Evolutionary conservation across 2,329 filamentous ascomycete genomes (phyloP), one percentile per base, ranked within the genome.

Genomic region (Neoarthrinium moseri): DNA sequence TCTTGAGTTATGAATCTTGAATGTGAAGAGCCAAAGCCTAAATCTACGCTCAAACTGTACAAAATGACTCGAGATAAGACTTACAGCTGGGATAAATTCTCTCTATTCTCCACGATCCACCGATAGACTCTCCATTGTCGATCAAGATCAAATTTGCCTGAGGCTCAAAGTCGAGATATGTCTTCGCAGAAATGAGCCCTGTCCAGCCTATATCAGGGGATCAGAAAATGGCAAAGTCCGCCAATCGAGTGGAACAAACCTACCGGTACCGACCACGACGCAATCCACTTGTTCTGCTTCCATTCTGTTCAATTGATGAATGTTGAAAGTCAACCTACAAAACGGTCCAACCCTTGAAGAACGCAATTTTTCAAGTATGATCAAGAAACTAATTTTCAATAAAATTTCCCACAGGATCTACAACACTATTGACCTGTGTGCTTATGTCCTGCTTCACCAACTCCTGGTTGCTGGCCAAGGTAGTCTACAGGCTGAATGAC

Each of bases 161-260:
- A 3, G 59, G 57, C 8, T 23, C 38, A 13, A 62, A 51, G 7
- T 58, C 52, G 8, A 62, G 55, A 36, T 61, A 61, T 12, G 59
- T 63, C 32, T 54, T 56, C 2, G 59, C 60, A 5, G 39, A 36
- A 27, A 61, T 57, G 4, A 63, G 54, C 2, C 60, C 60, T 22
- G 55, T 53, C 58, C 58, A 62, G 5, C 58, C 58, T 61, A 24
- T 5, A 24, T 22, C 35, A 37, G 4, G 32, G 11, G 17, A 18
- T 35, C 17, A 35, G 32, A 11, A 35, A 35, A 35, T 35, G 32
- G 15, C 32, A 35, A 29, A 8, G 26, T n/a, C 26, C 26, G 26
- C 26, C n/a, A 29, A 29, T 8, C 26, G n/a, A 29, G 26, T 35
- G 32, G 17, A 35, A 35, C 17, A 35, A 11, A 40, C 37, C 11